These are phyloP conservation scores for Lanmaoa rubissima DNA, from an alignment of 768 basidiomycete genomes.

Conservation along the genomic window DNA sequence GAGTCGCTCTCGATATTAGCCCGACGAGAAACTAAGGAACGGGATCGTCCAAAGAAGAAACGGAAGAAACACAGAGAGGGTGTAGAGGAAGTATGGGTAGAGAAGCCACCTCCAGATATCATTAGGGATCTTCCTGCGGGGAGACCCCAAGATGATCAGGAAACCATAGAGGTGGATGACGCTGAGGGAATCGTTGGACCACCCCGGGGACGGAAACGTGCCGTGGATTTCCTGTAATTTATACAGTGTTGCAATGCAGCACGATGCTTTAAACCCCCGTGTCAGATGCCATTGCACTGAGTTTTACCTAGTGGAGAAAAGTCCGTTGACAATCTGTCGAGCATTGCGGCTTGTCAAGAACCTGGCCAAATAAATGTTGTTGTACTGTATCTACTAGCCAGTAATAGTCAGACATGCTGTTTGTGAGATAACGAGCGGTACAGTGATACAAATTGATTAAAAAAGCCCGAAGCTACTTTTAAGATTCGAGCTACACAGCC, in stretches of 20 bases:
- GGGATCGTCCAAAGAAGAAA: constrained; percentile 41
- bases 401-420: no score
- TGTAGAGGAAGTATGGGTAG: constrained; percentile 62
- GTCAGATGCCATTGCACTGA: not conserved
- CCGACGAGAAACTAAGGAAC: constrained; percentile 35
- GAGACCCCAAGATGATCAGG: constrained; percentile 9
- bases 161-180: constrained; percentile 11
- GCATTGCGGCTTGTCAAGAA: not conserved
- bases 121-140: constrained; percentile 37
- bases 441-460: no score
- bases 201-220: constrained; percentile 57
- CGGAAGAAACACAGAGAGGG: constrained; percentile 38
- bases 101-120: constrained; percentile 55
- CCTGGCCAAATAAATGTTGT: no score
- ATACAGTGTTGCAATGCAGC: not conserved
- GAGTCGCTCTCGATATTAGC: constrained; percentile 33
- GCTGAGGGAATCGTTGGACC: constrained; percentile 24
- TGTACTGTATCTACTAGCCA: no score
- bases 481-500: no score
- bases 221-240: constrained; percentile 70
- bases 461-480: no score
- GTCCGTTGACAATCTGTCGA: no score
- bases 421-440: no score
- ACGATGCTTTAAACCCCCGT: not conserved
- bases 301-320: no score